Conservation (phyloP, 352 stramenopile species). For the Globisporangium cystogenes region DNA sequence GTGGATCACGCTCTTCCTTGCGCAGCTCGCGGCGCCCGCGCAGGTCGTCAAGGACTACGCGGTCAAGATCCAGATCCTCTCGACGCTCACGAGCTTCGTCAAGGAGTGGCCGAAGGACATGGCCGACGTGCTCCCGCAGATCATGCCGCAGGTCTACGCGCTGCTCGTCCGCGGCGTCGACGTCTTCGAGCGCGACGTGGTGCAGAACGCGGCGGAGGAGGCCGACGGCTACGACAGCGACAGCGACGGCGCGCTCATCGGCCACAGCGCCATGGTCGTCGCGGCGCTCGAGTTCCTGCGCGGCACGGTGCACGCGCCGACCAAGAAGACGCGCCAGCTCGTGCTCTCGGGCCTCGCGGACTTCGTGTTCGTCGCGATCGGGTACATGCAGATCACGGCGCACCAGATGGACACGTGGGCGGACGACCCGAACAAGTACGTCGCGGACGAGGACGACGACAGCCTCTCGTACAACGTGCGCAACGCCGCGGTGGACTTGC, state of each 20-base stretch:
- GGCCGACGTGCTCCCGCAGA: conserved; percentile 58
- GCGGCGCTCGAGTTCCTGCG: conserved; percentile 73
- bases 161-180: conserved; percentile 38
- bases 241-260: conserved; percentile 57
- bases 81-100: conserved; percentile 70
- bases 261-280: conserved; percentile 61
- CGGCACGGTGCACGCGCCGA: conserved; percentile 61
- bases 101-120: conserved; percentile 82
- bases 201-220: conserved; percentile 40
- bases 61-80: conserved; percentile 76
- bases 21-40: conserved; percentile 37
- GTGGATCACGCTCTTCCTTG: conserved; percentile 70
- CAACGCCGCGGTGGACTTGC: conserved; percentile 58
- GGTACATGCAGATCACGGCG: conserved; percentile 81
- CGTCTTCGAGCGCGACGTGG: conserved; percentile 51
- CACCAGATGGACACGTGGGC: conserved; percentile 72
- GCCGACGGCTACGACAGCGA: conserved; percentile 79
- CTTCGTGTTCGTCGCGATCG: conserved; percentile 76
- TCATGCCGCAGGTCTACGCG: conserved; percentile 65
- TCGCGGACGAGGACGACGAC: conserved; percentile 82
- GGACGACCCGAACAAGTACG: conserved; percentile 81
- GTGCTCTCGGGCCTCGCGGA: conserved; percentile 48
- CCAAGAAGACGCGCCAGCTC: conserved; percentile 71
- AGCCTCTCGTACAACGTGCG: conserved; percentile 75
- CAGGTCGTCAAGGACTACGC: conserved; percentile 49